Conservation (phyloP, 176 grass and related monocot genomes). For the Ananas comosus region DNA sequence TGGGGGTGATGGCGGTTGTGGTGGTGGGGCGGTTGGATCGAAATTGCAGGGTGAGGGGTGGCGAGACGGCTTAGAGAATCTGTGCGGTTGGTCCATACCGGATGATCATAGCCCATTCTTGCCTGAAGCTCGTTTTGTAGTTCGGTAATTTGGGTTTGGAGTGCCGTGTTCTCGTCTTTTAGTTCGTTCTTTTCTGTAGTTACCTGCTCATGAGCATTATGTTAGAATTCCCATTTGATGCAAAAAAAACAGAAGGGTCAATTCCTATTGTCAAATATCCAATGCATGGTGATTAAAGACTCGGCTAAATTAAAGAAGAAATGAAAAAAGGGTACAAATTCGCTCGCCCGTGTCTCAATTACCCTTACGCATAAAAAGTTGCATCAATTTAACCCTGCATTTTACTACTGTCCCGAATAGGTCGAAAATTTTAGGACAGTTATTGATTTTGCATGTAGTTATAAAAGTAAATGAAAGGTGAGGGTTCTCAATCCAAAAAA, state of each 20-base stretch:
- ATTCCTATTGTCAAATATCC: background rate
- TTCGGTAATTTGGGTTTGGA: conserved; percentile 35
- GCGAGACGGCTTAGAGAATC: conserved; percentile 11
- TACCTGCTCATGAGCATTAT: conserved; percentile 24
- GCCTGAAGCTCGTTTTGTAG: conserved; percentile 40
- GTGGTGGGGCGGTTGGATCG: background rate
- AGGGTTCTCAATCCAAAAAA: too few relatives aligned
- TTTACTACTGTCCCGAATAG: too few relatives aligned
- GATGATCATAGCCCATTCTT: conserved; percentile 21
- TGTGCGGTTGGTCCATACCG: background rate
- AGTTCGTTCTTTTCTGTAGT: conserved; percentile 51
- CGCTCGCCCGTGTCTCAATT: too few relatives aligned
- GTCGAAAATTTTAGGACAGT: too few relatives aligned
- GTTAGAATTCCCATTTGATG: too few relatives aligned
- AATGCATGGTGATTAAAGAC: background rate
- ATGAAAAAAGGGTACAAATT: too few relatives aligned
- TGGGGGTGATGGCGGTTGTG: background rate
- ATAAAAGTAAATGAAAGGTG: too few relatives aligned
- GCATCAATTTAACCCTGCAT: too few relatives aligned
- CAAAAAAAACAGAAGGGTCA: background rate
- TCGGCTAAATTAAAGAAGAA: too few relatives aligned
- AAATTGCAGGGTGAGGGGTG: conserved; percentile 5
- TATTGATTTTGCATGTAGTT: too few relatives aligned
- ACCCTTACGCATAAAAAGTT: too few relatives aligned
- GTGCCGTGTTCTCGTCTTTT: conserved; percentile 50